Base-by-base conservation (phyloP, 2,329 filamentous ascomycete genomes). In the Coleophoma cylindrospora region DNA sequence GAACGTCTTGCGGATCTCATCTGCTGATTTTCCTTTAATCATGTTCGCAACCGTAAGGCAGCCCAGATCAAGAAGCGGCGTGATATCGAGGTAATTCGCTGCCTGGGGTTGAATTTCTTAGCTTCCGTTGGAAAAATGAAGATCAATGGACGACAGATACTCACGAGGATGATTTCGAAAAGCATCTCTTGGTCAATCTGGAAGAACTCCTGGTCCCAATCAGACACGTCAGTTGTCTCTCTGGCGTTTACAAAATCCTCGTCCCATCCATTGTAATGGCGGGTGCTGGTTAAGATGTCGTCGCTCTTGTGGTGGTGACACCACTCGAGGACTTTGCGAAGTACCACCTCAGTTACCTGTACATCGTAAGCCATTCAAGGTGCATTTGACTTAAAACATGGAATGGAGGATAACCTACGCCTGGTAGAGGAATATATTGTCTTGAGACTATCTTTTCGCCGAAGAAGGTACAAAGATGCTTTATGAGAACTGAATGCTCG, bases 11-110 rank as follows among this genome's bases (percentile, higher is more conserved):
- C 94, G 89, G 64, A 99, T 99, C 76, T 99, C 94, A 70, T 99
- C 94, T 3, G 94, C 94, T 0, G 91, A 96, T 80, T 99, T 99
- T 74, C 94, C 94, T 87, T 99, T 99, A 79, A 99, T 99, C 94
- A 99, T 99, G 75, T 99, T 99, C 55, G 94, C 94, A n/a, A 99
- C 94, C 0, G 94, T 99, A 82, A 99, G 97, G 83, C 94, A 99
- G 55, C 94, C 94, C 53, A 97, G 92, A 58, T 99, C 94, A 27
- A 99, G 86, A 1, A 99, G 87, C 1, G 91, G 87, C 81, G 97
- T 99, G 77, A 99, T 99, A 61, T 99, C 94, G 52, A 99, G 86
- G 70, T 97, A 99, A 78, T 99, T 99, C 63, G 92, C 90, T 3
- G 94, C 94, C 89, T 94, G 49, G 47, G 47, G 40, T 43, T 40